Conservation (phyloP, 441 rosid genomes). For the Populus tomentosa region DNA sequence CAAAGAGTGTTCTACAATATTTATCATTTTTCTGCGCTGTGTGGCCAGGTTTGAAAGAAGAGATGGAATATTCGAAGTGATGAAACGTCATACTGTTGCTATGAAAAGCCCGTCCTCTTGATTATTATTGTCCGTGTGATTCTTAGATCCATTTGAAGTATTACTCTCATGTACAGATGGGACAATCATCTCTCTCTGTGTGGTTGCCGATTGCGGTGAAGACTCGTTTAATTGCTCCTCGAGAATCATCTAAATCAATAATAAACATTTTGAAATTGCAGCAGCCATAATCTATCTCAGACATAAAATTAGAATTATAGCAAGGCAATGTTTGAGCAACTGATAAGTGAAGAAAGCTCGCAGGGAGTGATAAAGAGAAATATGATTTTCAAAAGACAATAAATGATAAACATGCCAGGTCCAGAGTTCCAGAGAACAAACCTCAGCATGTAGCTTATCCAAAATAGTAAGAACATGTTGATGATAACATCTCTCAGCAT, state of each 20-base stretch:
- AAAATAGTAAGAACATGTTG: constrained; percentile 60
- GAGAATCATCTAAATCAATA: constrained; percentile 49
- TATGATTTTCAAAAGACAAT: neutral
- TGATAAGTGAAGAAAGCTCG: neutral
- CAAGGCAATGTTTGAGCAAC: constrained; percentile 9
- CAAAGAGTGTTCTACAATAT: neutral
- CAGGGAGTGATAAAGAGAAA: neutral
- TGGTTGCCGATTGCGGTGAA: constrained; percentile 36
- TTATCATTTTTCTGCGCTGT: neutral
- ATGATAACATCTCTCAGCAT: constrained; percentile 88
- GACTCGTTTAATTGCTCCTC: constrained; percentile 60
- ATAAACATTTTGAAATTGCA: constrained; percentile 12
- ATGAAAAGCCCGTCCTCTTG: constrained; percentile 50
- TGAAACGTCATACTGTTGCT: constrained; percentile 54
- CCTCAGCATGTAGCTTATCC: constrained; percentile 78
- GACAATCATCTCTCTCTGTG: constrained; percentile 29
- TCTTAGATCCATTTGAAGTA: constrained; percentile 39
- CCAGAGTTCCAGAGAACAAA: constrained; percentile 23
- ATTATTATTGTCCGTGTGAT: constrained; percentile 28
- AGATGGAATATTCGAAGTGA: neutral
- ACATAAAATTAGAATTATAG: neutral
- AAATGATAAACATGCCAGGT: neutral
- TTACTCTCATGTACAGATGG: constrained; percentile 29
- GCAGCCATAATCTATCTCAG: constrained; percentile 11
- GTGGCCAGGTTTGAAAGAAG: neutral